Conservation (phyloP, 2,329 filamentous ascomycete genomes). For the Pseudopyricularia javanii region DNA sequence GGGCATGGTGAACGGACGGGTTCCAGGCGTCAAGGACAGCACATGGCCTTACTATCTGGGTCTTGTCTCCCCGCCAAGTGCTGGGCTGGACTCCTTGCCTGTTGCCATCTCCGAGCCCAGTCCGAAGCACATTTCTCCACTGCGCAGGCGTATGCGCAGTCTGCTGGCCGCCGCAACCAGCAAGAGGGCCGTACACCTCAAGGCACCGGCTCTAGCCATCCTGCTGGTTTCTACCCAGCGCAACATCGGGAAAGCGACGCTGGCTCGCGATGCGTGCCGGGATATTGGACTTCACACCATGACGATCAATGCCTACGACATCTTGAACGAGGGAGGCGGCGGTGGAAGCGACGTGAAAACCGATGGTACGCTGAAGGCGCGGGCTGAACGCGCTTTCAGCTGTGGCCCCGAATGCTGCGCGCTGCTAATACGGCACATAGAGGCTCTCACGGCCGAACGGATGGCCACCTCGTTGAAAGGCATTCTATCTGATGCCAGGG, state of each 20-base stretch:
- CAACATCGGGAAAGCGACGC: conserved; percentile 80
- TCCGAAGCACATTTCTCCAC: conserved; percentile 37
- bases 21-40: conserved; percentile 65
- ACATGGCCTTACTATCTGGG: conserved; percentile 88
- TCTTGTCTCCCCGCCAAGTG: conserved; percentile 50
- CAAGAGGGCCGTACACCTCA: conserved; percentile 71
- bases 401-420: conserved; percentile 78
- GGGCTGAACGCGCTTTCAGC: conserved; percentile 77
- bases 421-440: conserved; percentile 78
- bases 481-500: conserved; percentile 64
- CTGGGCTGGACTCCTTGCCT: conserved; percentile 13
- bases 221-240: conserved; percentile 85
- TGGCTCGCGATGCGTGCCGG: conserved; percentile 64
- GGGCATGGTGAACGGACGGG: conserved; percentile 69
- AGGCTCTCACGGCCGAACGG: conserved; percentile 80
- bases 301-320: conserved; percentile 81
- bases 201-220: conserved; percentile 78
- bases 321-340: conserved; percentile 79
- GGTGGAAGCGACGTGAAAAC: conserved; percentile 89
- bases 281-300: conserved; percentile 89
- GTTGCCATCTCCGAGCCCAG: conserved; percentile 29
- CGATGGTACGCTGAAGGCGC: conserved; percentile 76
- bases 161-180: conserved; percentile 83
- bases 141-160: conserved; percentile 65
- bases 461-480: conserved; percentile 70